These are phyloP conservation scores for Kwoniella shivajii DNA, from an alignment of 1,284 basidiomycete genomes.

Conservation along the genomic window DNA sequence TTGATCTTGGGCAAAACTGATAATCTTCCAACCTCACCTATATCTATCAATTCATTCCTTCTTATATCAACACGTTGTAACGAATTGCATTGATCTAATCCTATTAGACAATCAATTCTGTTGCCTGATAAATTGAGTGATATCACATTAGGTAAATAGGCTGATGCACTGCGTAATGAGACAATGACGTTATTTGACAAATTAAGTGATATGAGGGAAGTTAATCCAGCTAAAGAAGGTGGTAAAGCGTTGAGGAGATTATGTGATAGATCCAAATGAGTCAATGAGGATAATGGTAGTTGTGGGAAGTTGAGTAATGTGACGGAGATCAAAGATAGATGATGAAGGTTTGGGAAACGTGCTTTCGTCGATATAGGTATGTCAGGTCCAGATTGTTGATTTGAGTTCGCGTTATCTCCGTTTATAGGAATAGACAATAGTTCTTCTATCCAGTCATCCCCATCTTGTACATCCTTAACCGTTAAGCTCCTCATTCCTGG, in stretches of 20 bases:
- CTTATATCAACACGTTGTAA: constrained; percentile 87
- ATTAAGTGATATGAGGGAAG: constrained; percentile 81
- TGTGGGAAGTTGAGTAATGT: constrained; percentile 44
- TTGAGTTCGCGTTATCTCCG: background rate
- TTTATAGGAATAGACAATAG: constrained; percentile 27
- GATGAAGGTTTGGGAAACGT: constrained; percentile 50
- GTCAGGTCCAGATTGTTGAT: background rate
- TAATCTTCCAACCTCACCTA: constrained; percentile 80
- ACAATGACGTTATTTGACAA: constrained; percentile 95
- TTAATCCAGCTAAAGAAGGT: constrained; percentile 64
- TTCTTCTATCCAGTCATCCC: constrained; percentile 52
- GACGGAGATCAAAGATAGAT: constrained; percentile 43
- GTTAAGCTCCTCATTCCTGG: constrained; percentile 46
- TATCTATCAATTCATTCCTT: constrained; percentile 76
- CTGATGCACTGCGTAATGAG: constrained; percentile 85
- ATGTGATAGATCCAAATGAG: constrained; percentile 85
- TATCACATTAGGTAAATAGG: constrained; percentile 74
- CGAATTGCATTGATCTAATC: constrained; percentile 80
- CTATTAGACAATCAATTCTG: constrained; percentile 88
- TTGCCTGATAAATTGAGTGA: constrained; percentile 79
- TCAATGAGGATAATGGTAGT: constrained; percentile 80
- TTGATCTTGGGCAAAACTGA: constrained; percentile 73
- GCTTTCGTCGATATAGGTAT: constrained; percentile 6
- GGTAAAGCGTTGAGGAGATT: constrained; percentile 72
- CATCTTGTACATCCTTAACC: constrained; percentile 50